Percentiles rank a stretch among this genome's conserved stretches.
These are phyloP conservation scores for Pyrenula massariospora DNA, from an alignment of 495 filamentous ascomycete species.

Conservation along the genomic window DNA sequence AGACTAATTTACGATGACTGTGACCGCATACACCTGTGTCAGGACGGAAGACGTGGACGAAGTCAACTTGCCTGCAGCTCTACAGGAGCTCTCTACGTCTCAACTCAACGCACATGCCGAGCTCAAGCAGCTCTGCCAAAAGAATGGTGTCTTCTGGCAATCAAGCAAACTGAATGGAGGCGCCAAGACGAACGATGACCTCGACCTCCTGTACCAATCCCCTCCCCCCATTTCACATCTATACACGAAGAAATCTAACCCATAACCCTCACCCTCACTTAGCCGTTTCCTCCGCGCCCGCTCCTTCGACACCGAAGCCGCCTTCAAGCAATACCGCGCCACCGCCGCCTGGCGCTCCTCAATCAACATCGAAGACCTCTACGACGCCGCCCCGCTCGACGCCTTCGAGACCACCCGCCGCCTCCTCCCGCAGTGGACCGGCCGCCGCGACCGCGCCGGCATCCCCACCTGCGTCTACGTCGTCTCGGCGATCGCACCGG, in stretches of 20 bases:
- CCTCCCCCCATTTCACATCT: neutral
- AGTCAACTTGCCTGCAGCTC: neutral
- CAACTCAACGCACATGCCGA: neutral
- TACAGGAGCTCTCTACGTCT: neutral
- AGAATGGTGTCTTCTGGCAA: neutral
- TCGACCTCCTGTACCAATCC: neutral
- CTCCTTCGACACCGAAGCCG: slow-evolving; percentile 7
- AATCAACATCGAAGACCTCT: slow-evolving; percentile 11
- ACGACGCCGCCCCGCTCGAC: slow-evolving; percentile 12
- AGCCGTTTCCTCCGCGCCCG: slow-evolving; percentile 23
- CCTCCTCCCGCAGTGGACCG: slow-evolving; percentile 24
- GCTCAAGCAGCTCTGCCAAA: neutral
- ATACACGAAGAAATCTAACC: too few species aligned
- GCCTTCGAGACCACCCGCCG: slow-evolving; percentile 16
- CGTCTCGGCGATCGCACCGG: slow-evolving; percentile 8
- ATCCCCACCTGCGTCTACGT: slow-evolving; percentile 17
- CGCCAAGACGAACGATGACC: neutral
- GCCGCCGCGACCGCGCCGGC: slow-evolving; percentile 17
- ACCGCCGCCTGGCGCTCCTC: slow-evolving; percentile 11
- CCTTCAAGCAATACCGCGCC: slow-evolving; percentile 15
- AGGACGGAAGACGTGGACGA: neutral
- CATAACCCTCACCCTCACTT: too few species aligned
- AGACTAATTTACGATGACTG: neutral
- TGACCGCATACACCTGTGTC: neutral
- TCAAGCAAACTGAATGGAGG: neutral